Evolutionary conservation across 2,329 filamentous ascomycete species (phyloP), one percentile per base, ranked within the genome.

Genomic region (Sarocladium brachiariae): DNA sequence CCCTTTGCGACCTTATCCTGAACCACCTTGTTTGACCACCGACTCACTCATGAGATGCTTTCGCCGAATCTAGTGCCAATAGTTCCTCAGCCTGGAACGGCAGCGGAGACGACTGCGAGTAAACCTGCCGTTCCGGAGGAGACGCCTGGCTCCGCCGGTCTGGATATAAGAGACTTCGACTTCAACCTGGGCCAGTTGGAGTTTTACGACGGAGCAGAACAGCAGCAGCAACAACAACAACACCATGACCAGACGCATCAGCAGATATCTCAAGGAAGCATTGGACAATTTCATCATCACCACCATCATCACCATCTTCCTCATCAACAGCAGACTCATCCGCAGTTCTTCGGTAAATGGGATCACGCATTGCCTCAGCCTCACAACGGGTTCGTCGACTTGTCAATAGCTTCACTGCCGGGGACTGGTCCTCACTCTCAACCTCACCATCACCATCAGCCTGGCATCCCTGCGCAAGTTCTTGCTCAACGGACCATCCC

Each of bases 121-220:
- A 47, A 31, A 18, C 11, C 43, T 43, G 55, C 56, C 53, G 59
- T 63, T 55, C 61, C 58, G 57, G 55, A 60, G 50, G 58, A 19
- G 4, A 33, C 43, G 25, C n/a, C 43, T n/a, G 43, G 24, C 14
- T 19, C 43, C 27, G 9, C 61, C 31, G 55, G 58, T 39, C 53
- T 68, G 49, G 63, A 61, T 31, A 55, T 63, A 41, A 56, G 58
- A 53, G 61, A 67, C 52, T 67, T 69, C 57, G 58, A 59, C 59
- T 68, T 70, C 54, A 59, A 58, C 51, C 62, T 70, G 54, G 63
- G 63, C 25, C 60, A 67, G 50, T 55, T 66, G 21, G 59, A 57
- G 14, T 64, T 65, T 54, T 63, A 65, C 38, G 52, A 55, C 23
- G 48, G 52, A 3, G 50, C 53, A n/a, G 52, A 57, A 14, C 45